phyloP scores from a whole-genome alignment of 306 rosid species.

The Prunus padus region DNA sequence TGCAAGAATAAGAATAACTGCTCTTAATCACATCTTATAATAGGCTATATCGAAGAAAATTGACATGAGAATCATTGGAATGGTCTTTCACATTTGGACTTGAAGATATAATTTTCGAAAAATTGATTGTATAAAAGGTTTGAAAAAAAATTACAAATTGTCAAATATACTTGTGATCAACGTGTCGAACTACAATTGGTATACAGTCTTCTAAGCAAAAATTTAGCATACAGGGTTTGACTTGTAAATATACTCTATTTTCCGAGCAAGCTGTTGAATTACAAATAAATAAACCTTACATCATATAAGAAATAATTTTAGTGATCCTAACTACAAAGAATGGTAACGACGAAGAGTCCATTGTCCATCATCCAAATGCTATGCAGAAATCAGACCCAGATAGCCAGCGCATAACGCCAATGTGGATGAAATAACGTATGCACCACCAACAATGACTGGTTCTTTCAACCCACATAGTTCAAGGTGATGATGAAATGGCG shows the following conservation, averaged over 20 bases:
- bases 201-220: background rate
- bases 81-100: too few species aligned
- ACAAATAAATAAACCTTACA: background rate
- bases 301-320: background rate
- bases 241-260: background rate
- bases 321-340: slow-evolving; percentile 14
- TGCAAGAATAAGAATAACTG: too few species aligned
- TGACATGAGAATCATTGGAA: too few species aligned
- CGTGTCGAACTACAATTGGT: too few species aligned
- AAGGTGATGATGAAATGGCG: slow-evolving; percentile 70
- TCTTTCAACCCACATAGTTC: slow-evolving; percentile 66
- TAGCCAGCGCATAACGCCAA: slow-evolving; percentile 79
- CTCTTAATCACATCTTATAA: too few species aligned
- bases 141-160: too few species aligned
- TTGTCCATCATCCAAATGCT: slow-evolving; percentile 14
- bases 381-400: slow-evolving; percentile 82
- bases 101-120: too few species aligned
- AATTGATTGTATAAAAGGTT: too few species aligned
- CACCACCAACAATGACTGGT: slow-evolving; percentile 74
- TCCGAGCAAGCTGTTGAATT: background rate
- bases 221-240: background rate
- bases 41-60: too few species aligned
- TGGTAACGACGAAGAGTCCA: background rate
- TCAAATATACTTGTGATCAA: too few species aligned
- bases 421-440: slow-evolving; percentile 67